These are phyloP conservation scores for Cladosporium phlei DNA, from an alignment of 2,329 filamentous ascomycete genomes.

Conservation along the genomic window DNA sequence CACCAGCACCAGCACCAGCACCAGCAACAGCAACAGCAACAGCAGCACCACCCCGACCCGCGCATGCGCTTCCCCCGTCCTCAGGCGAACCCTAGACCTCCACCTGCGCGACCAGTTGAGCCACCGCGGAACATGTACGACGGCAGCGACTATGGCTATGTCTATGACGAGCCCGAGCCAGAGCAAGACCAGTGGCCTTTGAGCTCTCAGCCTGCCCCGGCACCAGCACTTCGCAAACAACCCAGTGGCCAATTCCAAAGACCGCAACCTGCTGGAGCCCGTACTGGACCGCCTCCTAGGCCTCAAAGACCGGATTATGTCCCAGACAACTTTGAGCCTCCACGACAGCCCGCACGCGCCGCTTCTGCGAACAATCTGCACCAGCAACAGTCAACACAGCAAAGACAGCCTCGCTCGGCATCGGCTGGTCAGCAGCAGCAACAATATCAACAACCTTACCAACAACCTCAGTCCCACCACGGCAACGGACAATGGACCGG, in stretches of 20 bases:
- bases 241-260: background rate
- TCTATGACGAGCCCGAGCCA: too few species aligned
- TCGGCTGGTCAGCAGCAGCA: conserved; percentile 12
- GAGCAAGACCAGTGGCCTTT: conserved; percentile 26
- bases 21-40: conserved; percentile 2
- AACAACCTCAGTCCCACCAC: conserved; percentile 23
- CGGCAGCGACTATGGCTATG: conserved; percentile 24
- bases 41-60: conserved; percentile 3
- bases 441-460: conserved; percentile 12
- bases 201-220: conserved; percentile 13
- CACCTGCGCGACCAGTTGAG: background rate
- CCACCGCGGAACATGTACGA: conserved; percentile 21
- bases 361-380: conserved; percentile 12
- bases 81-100: conserved; percentile 5
- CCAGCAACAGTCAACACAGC: conserved; percentile 17
- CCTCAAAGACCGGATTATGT: conserved; percentile 26
- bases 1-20: background rate
- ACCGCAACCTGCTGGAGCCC: conserved; percentile 11
- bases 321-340: background rate
- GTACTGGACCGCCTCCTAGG: conserved; percentile 23
- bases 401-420: conserved; percentile 16
- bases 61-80: conserved; percentile 13
- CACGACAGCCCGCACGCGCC: background rate
- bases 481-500: conserved; percentile 28
- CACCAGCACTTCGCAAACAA: conserved; percentile 6